phyloP scores from a whole-genome alignment of 495 filamentous ascomycete genomes.

The Annulohypoxylon stygium region DNA sequence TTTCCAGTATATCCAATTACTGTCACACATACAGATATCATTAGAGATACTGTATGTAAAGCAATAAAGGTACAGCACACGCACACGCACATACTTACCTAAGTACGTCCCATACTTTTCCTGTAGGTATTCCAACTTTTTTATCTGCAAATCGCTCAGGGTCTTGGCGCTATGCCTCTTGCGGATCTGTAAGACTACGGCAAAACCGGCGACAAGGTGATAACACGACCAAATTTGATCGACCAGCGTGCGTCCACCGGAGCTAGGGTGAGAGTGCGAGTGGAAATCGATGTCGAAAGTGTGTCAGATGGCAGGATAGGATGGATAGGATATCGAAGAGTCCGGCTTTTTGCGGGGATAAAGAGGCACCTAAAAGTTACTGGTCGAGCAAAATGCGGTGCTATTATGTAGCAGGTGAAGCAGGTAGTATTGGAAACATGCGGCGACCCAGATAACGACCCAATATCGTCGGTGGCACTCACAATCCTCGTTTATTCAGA shows the following conservation, averaged over 20 bases:
- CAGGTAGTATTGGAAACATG: slow-evolving; percentile 43
- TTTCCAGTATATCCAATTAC: neutral
- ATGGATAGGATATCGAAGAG: slow-evolving; percentile 38
- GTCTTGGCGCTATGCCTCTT: slow-evolving; percentile 18
- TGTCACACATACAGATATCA: neutral
- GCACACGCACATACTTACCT: neutral
- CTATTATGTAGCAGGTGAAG: slow-evolving; percentile 37
- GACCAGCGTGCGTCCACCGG: slow-evolving; percentile 35
- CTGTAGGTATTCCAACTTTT: neutral
- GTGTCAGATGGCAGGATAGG: slow-evolving; percentile 47
- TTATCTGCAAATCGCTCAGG: slow-evolving; percentile 19
- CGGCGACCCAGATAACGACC: slow-evolving; percentile 44
- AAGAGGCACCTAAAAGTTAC: slow-evolving; percentile 21
- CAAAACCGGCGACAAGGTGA: slow-evolving; percentile 30
- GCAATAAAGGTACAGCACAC: neutral
- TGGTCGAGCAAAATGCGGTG: slow-evolving; percentile 26
- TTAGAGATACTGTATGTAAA: neutral
- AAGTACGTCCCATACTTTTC: neutral
- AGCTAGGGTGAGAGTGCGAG: slow-evolving; percentile 35
- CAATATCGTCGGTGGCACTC: slow-evolving; percentile 43
- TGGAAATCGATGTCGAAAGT: slow-evolving; percentile 33
- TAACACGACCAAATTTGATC: slow-evolving; percentile 37
- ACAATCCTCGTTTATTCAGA: slow-evolving; percentile 41
- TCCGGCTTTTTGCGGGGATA: slow-evolving; percentile 47
- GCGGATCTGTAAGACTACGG: slow-evolving; percentile 30